Base-by-base conservation (phyloP, 148 eudicot species). In the Rhododendron kiyosumense region DNA sequence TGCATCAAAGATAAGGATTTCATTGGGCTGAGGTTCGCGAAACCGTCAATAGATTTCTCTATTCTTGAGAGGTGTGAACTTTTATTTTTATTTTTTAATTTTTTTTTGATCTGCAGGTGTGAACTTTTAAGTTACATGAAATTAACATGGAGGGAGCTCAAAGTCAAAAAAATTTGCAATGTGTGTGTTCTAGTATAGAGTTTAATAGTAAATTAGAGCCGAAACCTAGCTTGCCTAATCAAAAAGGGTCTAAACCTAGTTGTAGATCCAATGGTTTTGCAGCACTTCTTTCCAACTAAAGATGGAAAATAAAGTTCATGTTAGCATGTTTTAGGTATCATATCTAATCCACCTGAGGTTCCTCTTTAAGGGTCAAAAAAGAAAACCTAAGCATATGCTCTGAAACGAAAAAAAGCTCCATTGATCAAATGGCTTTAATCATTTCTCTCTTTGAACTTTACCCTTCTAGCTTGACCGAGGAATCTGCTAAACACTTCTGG, bases 281-380 rank as follows among this genome's bases (percentile, higher is more conserved):
- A 30, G 75, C 32, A 26, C 17, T 30, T 69, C 7, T 69, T 69
- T 69, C 36, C 36, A 69, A 13, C 15, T 69, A 69, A 30, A 26
- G 75, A 69, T 30, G 32, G 36, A 13, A 28, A 69, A 69, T 71
- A 71, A 13, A 71, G 41, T 71, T 71, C 41, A 71, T 71, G 76
- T 71, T 32, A 13, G 76, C 76, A 71, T 71, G 76, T 75, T 75
- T 18, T 7, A 75, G 79, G 24, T 75, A 75, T 75, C 79, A 75
- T 75, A 30, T 30, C 79, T 18, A 38, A 75, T 1, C 46, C 46
- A 75, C 46, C 46, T 75, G 79, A 38, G 79, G 79, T 75, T 38
- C 79, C 79, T 75, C 79, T 75, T 34, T 75, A 38, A 75, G 79
- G n/a, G 79, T 75, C 79, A 75, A 75, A 75, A 75, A 75, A 75